phyloP scores from a whole-genome alignment of 1,284 basidiomycete species.

The Polyporus tsugae region DNA sequence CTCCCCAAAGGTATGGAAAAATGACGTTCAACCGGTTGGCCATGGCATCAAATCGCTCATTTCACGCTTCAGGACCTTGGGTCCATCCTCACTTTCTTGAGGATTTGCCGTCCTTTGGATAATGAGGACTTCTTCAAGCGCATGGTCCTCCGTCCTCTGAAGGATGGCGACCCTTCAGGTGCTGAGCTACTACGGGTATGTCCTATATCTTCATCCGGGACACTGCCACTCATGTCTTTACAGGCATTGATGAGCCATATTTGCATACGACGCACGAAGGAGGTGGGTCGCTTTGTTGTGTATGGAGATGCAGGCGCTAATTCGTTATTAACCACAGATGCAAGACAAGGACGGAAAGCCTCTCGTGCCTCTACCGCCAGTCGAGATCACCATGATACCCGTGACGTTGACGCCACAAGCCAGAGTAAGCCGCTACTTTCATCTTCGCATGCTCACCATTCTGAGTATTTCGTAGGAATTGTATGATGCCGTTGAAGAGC shows the following conservation, averaged over 20 bases:
- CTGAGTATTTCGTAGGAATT: conserved; percentile 52
- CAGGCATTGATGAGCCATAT: conserved; percentile 86
- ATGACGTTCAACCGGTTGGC: background rate
- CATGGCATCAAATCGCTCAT: background rate
- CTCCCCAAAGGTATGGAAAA: conserved; percentile 63
- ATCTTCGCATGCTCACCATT: background rate
- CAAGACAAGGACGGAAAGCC: conserved; percentile 79
- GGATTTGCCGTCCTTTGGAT: conserved; percentile 84
- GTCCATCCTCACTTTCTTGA: conserved; percentile 83
- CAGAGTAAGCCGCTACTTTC: conserved; percentile 44
- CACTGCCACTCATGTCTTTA: conserved; percentile 21
- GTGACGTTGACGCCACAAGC: conserved; percentile 77
- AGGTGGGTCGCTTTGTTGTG: conserved; percentile 50
- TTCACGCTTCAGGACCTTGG: conserved; percentile 73
- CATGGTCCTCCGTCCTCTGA: conserved; percentile 76
- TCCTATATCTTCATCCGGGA: conserved; percentile 2
- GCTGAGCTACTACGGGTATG: conserved; percentile 76
- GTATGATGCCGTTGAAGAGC: conserved; percentile 78
- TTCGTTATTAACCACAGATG: conserved; percentile 63
- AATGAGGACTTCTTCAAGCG: conserved; percentile 83
- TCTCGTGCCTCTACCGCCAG: conserved; percentile 80
- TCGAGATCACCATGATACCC: conserved; percentile 75
- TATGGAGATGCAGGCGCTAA: background rate
- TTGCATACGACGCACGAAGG: conserved; percentile 88
- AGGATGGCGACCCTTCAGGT: conserved; percentile 69